Evolutionary conservation across 164 flowering plant genomes (phyloP).

Genomic region (Nelumbo lutea): DNA sequence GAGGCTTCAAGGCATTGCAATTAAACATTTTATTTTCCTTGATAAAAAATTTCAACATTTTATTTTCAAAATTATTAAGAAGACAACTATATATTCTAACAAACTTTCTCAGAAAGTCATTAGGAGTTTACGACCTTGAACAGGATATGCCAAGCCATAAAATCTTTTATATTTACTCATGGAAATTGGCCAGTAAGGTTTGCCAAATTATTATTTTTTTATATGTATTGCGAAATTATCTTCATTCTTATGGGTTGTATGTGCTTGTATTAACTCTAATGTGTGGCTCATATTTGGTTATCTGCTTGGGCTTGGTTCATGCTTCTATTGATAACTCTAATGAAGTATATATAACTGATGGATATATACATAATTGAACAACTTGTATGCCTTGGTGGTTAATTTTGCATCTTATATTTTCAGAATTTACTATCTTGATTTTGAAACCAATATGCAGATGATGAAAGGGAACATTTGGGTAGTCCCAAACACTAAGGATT

Average conservation of each 20-base stretch:
- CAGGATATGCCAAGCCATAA: no score
- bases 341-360: no score
- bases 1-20: background rate
- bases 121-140: no score
- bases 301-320: background rate
- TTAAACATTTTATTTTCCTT: background rate
- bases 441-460: slow-evolving; percentile 41
- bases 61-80: no score
- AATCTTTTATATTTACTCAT: no score
- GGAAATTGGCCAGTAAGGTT: background rate
- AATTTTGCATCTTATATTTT: background rate
- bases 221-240: background rate
- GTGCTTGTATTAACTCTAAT: background rate
- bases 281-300: background rate
- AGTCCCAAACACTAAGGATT: slow-evolving; percentile 56
- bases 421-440: background rate
- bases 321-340: no score
- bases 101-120: no score
- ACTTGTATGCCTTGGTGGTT: background rate
- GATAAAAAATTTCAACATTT: no score
- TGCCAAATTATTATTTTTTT: background rate
- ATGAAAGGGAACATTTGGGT: slow-evolving; percentile 96
- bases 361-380: no score
- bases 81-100: no score
- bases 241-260: background rate